Base-by-base conservation (phyloP, 1,284 basidiomycete genomes). In the Naganishia albida region DNA sequence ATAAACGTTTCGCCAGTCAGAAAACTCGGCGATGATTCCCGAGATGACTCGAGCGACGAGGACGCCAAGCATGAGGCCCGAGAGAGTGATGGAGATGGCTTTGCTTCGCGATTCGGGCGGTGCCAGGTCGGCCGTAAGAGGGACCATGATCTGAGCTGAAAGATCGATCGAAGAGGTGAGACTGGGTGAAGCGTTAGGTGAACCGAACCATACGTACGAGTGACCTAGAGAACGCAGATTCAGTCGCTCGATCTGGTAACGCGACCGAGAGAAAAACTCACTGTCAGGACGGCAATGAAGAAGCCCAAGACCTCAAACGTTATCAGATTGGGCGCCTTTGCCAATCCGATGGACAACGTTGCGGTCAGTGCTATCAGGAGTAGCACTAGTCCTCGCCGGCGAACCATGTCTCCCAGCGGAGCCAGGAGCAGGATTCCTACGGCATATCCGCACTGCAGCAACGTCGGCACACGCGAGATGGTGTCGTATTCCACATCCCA, bases 31-130 rank as follows among this genome's bases (percentile, higher is more conserved):
- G 43, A 90, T 84, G 49, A 88, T 79, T 0, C 88, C 65, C 0
- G 86, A 83, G 1, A 90, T 74, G 0, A 89, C 85, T 53, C 87
- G 81, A 0, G 87, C 88, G 16, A 85, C 76, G n/a, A 89, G 82
- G 42, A 89, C 77, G n/a, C 88, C 88, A 20, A 88, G 81, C 38
- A 89, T 82, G 23, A 89, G 78, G 0, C 88, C 88, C 0, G 85
- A 83, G 15, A 88, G 75, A 2, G 88, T 86, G 59, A 88, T 83
- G 1, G 86, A 85, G 63, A 90, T 81, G 0, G 86, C 84, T 16
- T 84, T 81, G 2, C 85, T 87, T 20, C 88, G 82, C 23, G 82
- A 82, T 53, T 85, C 80, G 2, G 85, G 83, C 2, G 86, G 83
- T 0, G 87, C 88, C 6, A 89, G 79, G 74, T 87, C 86, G 7